Percentiles rank a stretch among this genome's conserved stretches.
phyloP scores from a whole-genome alignment of 2,329 filamentous ascomycete species.

The Plenodomus tracheiphilus region DNA sequence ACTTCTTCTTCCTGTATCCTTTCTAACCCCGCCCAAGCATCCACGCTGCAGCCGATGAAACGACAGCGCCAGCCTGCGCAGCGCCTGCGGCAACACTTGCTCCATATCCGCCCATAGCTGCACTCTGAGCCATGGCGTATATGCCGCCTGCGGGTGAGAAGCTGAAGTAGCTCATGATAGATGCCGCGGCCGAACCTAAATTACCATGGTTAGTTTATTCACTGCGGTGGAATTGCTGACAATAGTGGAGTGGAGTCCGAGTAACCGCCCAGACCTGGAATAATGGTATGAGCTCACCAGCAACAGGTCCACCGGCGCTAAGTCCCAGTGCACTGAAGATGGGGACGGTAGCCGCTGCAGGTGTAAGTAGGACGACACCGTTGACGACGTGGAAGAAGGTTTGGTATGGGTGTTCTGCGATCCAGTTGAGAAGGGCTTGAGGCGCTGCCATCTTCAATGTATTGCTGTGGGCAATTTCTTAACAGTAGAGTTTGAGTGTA shows the following conservation, averaged over 20 bases:
- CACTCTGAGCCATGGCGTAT: slow-evolving; percentile 33
- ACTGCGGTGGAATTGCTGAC: not conserved
- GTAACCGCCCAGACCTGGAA: no score
- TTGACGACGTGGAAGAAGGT: slow-evolving; percentile 28
- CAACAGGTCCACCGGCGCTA: slow-evolving; percentile 21
- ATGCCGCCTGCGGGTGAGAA: slow-evolving; percentile 25
- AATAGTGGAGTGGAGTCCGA: no score
- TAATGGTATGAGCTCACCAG: no score
- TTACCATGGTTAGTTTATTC: not conserved
- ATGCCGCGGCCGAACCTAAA: slow-evolving; percentile 24
- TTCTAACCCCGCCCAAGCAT: slow-evolving; percentile 1
- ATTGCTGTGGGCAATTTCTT: not conserved
- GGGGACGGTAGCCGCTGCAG: slow-evolving; percentile 26
- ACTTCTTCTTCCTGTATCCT: not conserved
- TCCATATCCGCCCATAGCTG: slow-evolving; percentile 40
- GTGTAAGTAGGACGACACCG: slow-evolving; percentile 25
- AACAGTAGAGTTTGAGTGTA: not conserved
- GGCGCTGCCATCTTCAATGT: not conserved
- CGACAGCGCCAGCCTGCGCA: slow-evolving; percentile 24
- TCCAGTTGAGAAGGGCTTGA: slow-evolving; percentile 18
- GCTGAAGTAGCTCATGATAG: slow-evolving; percentile 22
- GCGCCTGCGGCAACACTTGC: slow-evolving; percentile 23
- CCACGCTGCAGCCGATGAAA: slow-evolving; percentile 16
- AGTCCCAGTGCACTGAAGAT: slow-evolving; percentile 27
- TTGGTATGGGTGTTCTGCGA: slow-evolving; percentile 28